Evolutionary conservation across 2,329 filamentous ascomycete species (phyloP), one percentile per base, ranked within the genome.

Genomic region (Colletotrichum trifolii): DNA sequence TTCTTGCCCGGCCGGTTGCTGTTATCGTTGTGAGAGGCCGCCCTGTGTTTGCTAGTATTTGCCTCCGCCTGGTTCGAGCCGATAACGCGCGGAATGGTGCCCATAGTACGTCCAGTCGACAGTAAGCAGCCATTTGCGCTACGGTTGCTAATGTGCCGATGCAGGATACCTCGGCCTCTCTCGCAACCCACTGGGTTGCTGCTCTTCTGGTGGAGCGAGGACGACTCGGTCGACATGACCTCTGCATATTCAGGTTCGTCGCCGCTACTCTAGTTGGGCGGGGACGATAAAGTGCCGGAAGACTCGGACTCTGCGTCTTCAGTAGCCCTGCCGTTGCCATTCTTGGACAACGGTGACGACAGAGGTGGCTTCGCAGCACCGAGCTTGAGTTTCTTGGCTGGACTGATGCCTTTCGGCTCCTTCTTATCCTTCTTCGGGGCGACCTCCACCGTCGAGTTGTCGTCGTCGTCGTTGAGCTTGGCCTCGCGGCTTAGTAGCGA

Each of bases 201-300:
- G 25, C 25, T 25, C 25, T 25, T 25, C 25, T 25, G 25, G 25
- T 4, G 25, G 25, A 25, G 25, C 25, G 25, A 25, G 25, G 25
- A 25, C 25, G 25, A 25, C 25, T 25, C 25, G 25, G 25, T 25
- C 25, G 25, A 25, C 25, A 25, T 25, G 25, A 25, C 25, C 25
- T 25, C 25, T 5, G 25, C 25, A 25, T 25, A 25, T 25, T 53
- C 17, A 12, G 54, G n/a, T 15, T 42, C 38, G 45, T 54, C 49
- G 10, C 48, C 64, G 54, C 33, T 12, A 53, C 48, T 38, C 59
- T 66, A 66, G 60, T 63, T 50, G 42, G 83, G 83, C 15, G 85
- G 85, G 13, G 85, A 87, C 1, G 85, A 87, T 64, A 86, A 73
- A 0, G 83, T 83, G 15, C 82, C 86, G 1, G 85, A 87, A 45